A percentile compares a stretch with the other conserved stretches of the same genome.
Evolutionary conservation across 2,329 filamentous ascomycete genomes (phyloP).

Genomic region (Piedraia hortae): DNA sequence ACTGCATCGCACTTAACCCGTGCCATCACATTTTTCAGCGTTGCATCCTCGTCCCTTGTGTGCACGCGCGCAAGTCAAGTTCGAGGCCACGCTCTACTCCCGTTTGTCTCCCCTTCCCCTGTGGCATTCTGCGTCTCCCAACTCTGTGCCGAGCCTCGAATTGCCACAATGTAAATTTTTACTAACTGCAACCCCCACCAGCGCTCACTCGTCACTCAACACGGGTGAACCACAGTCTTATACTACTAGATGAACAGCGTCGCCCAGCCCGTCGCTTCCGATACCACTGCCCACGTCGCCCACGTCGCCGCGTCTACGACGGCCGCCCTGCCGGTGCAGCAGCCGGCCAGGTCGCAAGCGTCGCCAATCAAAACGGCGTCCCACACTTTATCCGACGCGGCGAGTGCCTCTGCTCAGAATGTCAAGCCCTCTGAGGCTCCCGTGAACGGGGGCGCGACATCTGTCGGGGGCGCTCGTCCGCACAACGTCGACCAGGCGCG

Average conservation of each 20-base stretch:
- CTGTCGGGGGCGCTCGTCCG: constrained; percentile 16
- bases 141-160: too few relatives aligned
- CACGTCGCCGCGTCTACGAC: constrained; percentile 24
- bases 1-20: too few relatives aligned
- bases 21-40: too few relatives aligned
- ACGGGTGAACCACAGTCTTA: neutral
- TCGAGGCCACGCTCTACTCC: too few relatives aligned
- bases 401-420: constrained; percentile 26
- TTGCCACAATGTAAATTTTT: too few relatives aligned
- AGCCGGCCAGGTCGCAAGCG: constrained; percentile 31
- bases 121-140: too few relatives aligned
- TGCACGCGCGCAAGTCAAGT: too few relatives aligned
- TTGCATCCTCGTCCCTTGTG: too few relatives aligned
- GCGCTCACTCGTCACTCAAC: too few relatives aligned
- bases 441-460: constrained; percentile 46
- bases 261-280: constrained; percentile 4
- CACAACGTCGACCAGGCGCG: constrained; percentile 35
- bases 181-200: too few relatives aligned
- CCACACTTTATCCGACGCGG: constrained; percentile 23
- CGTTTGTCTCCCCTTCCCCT: too few relatives aligned
- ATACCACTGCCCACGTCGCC: constrained; percentile 21
- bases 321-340: constrained; percentile 26
- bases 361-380: constrained; percentile 29
- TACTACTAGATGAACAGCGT: neutral
- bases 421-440: constrained; percentile 40